Evolutionary conservation across 352 stramenopile genomes (phyloP), one percentile per base, ranked within the genome.

Genomic region (Phytophthora rubi): DNA sequence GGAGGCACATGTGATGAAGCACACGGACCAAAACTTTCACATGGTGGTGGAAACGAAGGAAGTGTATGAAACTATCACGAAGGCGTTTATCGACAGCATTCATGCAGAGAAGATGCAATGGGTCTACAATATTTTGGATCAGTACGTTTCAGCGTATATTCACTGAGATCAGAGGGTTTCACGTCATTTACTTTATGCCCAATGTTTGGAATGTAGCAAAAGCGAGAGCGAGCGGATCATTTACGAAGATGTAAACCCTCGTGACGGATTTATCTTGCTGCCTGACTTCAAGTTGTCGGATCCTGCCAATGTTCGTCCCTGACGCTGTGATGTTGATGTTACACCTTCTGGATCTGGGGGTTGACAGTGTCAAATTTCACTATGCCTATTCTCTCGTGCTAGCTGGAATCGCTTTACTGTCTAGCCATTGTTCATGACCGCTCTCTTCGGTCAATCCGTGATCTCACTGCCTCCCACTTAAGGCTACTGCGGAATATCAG

Each of bases 51-150:
- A 96, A 69, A 95, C 89, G 15, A 82, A 84, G 45, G 73, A 80
- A 32, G 65, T 91, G 15, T 96, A 96, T 74, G 71, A 90, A 37
- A 68, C 62, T 47, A 80, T 95, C 42, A 96, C 87, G 16, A 73
- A 74, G 62, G 79, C 85, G 35, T 94, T 82, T 64, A 96, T 96
- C 26, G 80, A 92, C 33, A 94, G 68, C 59, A 80, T 94, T 54
- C 89, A 86, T 0, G 45, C 54, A n/a, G 83, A 91, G 42, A 94
- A 92, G 56, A 81, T 96, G 60, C 84, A 94, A 53, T 96, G 89
- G 89, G 81, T 96, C 45, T 94, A 94, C 80, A 96, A 96, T 60
- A 96, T 96, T 60, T 68, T 96, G 48, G 83, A 94, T 4, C 81
- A 92, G 89, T 96, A 84, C 76, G 88, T 18, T 42, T 52, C 6